Base-by-base conservation (phyloP, 108 stramenopile genomes). In the Skeletonema tropicum region DNA sequence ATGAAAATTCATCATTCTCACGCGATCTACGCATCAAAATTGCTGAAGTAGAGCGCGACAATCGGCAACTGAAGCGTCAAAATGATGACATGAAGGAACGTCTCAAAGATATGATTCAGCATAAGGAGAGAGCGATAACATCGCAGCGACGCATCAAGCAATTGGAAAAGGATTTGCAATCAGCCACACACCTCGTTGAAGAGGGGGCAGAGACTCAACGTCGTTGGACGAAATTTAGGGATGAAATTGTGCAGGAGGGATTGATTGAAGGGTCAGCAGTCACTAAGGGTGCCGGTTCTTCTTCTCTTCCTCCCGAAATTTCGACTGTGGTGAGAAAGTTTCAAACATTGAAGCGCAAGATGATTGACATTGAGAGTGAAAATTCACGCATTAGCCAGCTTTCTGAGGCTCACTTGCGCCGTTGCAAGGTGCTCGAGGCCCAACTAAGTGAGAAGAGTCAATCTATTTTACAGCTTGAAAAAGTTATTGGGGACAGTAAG, bases 21-120 rank as follows among this genome's bases (percentile, higher is more conserved):
- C 38, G 75, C 9, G 68, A 61, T 39, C 60, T 79, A 17, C 88
- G 92, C 21, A 87, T 92, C 65, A 64, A 77, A 62, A 42, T 92
- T 36, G 88, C 92, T 39, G 92, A 96, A 35, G 48, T 83, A 45
- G 92, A 96, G 70, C 88, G 95, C 57, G 73, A 78, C 49, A 83
- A 86, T 75, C 88, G 95, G 30, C 89, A 93, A 60, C 70, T 83
- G 42, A 57, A 68, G 30, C 84, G 89, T 19, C 73, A 74, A 17
- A 68, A 80, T 19, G 83, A 89, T 6, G 86, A 81, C 12, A 68
- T 75, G 69, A 75, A 82, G 23, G 38, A 11, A 6, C 83, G 88
- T 17, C 58, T 68, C 6, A 57, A 82, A 38, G 78, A 86, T 48
- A 73, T 83, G 62, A 26, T 89, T 1, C 76, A 80, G 21, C 67